Evolutionary conservation across 2,329 filamentous ascomycete species (phyloP).

Genomic region (Zasmidium angulare): DNA sequence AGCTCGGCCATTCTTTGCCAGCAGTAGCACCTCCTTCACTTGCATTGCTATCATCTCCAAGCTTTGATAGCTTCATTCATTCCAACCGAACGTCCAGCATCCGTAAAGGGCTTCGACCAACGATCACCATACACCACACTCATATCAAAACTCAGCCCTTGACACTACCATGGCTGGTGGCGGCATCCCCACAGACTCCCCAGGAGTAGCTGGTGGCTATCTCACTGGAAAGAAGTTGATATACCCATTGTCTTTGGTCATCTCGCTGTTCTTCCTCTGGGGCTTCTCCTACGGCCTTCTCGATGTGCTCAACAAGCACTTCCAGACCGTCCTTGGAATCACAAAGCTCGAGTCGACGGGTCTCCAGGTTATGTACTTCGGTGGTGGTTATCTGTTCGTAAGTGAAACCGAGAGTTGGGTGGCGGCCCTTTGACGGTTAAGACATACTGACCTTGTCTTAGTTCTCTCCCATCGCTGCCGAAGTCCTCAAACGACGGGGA

Average conservation of each 20-base stretch:
- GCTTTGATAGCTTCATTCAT: no score
- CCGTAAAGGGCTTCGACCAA: no score
- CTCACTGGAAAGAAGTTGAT: slow-evolving; percentile 49
- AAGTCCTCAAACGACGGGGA: slow-evolving; percentile 44
- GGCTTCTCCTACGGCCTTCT: slow-evolving; percentile 38
- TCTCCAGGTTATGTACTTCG: slow-evolving; percentile 45
- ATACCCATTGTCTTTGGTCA: slow-evolving; percentile 50
- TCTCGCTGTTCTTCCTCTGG: slow-evolving; percentile 49
- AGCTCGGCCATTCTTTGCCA: slow-evolving; percentile 22
- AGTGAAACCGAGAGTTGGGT: no score
- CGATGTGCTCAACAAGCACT: slow-evolving; percentile 40
- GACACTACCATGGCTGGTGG: slow-evolving; percentile 40
- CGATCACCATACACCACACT: no score
- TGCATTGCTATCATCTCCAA: not conserved
- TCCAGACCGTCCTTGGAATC: slow-evolving; percentile 37
- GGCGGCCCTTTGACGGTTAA: no score
- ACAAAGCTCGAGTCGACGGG: slow-evolving; percentile 44
- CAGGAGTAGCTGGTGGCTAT: slow-evolving; percentile 41
- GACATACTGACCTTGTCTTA: no score
- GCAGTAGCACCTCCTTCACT: slow-evolving; percentile 15
- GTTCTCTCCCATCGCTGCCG: slow-evolving; percentile 44
- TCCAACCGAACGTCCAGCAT: no score
- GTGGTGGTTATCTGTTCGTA: slow-evolving; percentile 44
- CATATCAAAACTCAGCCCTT: not conserved
- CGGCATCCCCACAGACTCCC: slow-evolving; percentile 40